Base-by-base conservation (phyloP, 2,329 filamentous ascomycete genomes). In the Simplicillium aogashimaense region DNA sequence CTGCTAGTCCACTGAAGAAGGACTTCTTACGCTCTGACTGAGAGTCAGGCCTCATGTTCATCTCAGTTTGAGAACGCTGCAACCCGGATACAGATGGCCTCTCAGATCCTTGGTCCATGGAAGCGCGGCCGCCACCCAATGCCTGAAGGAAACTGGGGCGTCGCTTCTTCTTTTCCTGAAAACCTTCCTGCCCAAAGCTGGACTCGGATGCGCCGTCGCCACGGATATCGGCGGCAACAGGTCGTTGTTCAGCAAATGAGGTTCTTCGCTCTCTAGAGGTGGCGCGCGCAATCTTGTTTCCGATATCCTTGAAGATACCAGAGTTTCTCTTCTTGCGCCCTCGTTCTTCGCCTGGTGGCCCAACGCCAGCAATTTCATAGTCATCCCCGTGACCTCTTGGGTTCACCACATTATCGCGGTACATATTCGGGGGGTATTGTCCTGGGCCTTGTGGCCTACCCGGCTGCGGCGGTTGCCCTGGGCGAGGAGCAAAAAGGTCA, bases 231-330 rank as follows among this genome's bases (percentile, higher is more conserved):
- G 35, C 36, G 3, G 35, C 49, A 11, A 35, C 37, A 3, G 18
- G 46, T 12, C 40, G 52, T 33, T 42, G 39, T 7, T 52, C 52
- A 3, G 50, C 44, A 35, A 53, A 47, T 20, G 57, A 54, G 29
- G 48, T 47, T 15, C 50, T 56, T 16, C 57, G 56, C 15, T 64
- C 58, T 7, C 46, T 47, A 7, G 59, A 56, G 2, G 53, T 56
- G 7, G 51, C 52, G 5, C 59, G 56, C 13, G 54, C 52, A 34
- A 72, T 57, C 40, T 64, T 64, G 39, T 62, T 65, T 3, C 70
- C 66, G 38, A 74, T 58, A 13, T 72, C 69, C 45, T 71, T 74
- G 45, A 77, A 69, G n/a, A 76, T 53, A 15, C 57, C 65, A 10
- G 63, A 69, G 41, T 60, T 64, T 20, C 58, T 61, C 41, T 56